A percentile compares a stretch with the other conserved stretches of the same genome.
Evolutionary conservation across 108 stramenopile species (phyloP).

Genomic region (Chaetoceros tenuissimus): DNA sequence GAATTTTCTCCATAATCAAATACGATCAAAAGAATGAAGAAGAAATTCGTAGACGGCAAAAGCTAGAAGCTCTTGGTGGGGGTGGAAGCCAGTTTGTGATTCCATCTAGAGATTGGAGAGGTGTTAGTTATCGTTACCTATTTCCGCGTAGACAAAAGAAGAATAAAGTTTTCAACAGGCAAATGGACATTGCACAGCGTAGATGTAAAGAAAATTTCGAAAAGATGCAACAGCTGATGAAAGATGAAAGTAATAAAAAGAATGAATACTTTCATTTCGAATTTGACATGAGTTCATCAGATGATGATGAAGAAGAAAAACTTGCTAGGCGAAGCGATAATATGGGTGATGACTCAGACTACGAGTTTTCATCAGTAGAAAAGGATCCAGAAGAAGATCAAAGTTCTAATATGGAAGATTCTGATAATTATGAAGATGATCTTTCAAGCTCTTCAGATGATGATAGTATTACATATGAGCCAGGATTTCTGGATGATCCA

Average conservation of each 20-base stretch:
- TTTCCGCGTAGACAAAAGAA: slow-evolving; percentile 27
- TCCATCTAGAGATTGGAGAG: slow-evolving; percentile 78
- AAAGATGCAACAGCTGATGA: slow-evolving; percentile 1
- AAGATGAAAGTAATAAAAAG: slow-evolving; percentile 9
- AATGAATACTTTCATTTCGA: slow-evolving; percentile 10
- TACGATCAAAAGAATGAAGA: slow-evolving; percentile 86
- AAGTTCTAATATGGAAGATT: slow-evolving; percentile 11
- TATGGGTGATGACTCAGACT: slow-evolving; percentile 11
- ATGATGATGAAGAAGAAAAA: slow-evolving; percentile 9
- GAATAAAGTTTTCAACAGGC: slow-evolving; percentile 31
- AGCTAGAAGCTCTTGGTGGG: slow-evolving; percentile 78
- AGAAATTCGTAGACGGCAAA: slow-evolving; percentile 55
- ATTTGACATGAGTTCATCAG: slow-evolving; percentile 9
- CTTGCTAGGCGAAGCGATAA: slow-evolving; percentile 6
- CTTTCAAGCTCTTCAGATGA: slow-evolving; percentile 11
- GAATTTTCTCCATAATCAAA: slow-evolving; percentile 62
- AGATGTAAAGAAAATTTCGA: background rate
- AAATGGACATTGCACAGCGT: no score
- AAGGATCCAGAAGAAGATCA: slow-evolving; percentile 2
- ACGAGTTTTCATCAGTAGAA: background rate
- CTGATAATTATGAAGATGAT: slow-evolving; percentile 24
- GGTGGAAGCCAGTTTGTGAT: slow-evolving; percentile 80
- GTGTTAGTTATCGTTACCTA: slow-evolving; percentile 64
- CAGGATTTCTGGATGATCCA: slow-evolving; percentile 79
- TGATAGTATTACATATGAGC: slow-evolving; percentile 30